Conservation (phyloP, 1,284 basidiomycete species). For the Anthracocystis panici-leucophaei region DNA sequence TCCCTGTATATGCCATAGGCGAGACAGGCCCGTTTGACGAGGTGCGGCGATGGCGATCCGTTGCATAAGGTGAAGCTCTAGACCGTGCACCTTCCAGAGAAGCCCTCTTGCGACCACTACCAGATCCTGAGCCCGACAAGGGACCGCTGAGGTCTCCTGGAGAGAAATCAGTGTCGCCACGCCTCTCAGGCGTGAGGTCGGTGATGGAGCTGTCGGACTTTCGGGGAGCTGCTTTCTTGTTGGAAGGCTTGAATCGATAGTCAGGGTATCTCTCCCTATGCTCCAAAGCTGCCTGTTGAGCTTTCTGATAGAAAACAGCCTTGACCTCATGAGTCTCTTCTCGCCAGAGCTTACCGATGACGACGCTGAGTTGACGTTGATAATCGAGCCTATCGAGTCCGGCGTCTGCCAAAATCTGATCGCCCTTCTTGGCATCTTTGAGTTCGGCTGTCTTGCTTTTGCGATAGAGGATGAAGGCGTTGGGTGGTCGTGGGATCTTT, state of each 20-base stretch:
- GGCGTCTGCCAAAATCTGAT: neutral
- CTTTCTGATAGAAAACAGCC: conserved; percentile 27
- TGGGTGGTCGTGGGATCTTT: conserved; percentile 42
- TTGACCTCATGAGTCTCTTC: conserved; percentile 30
- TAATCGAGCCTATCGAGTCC: conserved; percentile 40
- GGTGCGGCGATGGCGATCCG: conserved; percentile 19
- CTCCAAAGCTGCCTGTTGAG: conserved; percentile 31
- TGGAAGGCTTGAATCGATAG: conserved; percentile 32
- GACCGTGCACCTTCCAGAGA: conserved; percentile 33
- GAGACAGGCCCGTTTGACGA: conserved; percentile 21
- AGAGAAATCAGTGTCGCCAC: conserved; percentile 20
- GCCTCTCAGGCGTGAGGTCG: conserved; percentile 12
- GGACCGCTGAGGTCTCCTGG: conserved; percentile 28
- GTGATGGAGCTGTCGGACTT: neutral
- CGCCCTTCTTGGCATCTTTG: neutral
- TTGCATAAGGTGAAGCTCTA: conserved; percentile 26
- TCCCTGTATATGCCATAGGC: conserved; percentile 1
- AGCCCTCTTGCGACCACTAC: conserved; percentile 35
- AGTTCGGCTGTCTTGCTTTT: conserved; percentile 36
- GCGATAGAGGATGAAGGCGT: conserved; percentile 51
- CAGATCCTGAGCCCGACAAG: conserved; percentile 37
- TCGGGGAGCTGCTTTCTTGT: neutral
- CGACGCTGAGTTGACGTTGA: conserved; percentile 40
- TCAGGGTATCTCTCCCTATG: conserved; percentile 34
- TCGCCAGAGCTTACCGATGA: conserved; percentile 40